These are phyloP conservation scores for Anthracocystis panici-leucophaei DNA, from an alignment of 1,284 basidiomycete species.

Conservation along the genomic window DNA sequence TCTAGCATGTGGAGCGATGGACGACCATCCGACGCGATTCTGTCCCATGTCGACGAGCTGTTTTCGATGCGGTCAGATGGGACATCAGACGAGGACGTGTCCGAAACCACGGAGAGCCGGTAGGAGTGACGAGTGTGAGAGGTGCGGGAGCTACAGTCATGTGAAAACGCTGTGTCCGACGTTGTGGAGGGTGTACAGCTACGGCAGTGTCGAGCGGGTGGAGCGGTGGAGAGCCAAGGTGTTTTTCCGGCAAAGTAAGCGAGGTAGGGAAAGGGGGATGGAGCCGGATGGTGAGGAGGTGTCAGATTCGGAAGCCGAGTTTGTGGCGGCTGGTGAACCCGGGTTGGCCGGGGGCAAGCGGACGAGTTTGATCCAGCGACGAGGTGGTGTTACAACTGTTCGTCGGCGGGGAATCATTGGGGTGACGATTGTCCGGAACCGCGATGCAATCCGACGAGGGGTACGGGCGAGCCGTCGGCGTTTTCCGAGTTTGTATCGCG, in stretches of 20 bases:
- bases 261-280: constrained; percentile 17
- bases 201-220: constrained; percentile 76
- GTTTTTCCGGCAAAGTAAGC: constrained; percentile 25
- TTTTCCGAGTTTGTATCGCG: constrained; percentile 79
- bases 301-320: constrained; percentile 35
- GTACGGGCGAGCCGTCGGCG: constrained; percentile 77
- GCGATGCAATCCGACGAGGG: constrained; percentile 73
- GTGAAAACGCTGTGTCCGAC: constrained; percentile 84
- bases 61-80: constrained; percentile 86
- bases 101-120: constrained; percentile 70
- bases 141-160: constrained; percentile 80
- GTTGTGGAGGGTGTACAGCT: constrained; percentile 87
- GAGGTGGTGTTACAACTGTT: constrained; percentile 91
- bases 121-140: constrained; percentile 75
- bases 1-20: constrained; percentile 84
- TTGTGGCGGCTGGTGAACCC: constrained; percentile 23
- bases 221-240: constrained; percentile 38
- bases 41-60: constrained; percentile 87
- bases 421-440: constrained; percentile 84
- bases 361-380: constrained; percentile 70
- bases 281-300: constrained; percentile 37
- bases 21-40: constrained; percentile 83
- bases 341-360: constrained; percentile 12
- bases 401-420: constrained; percentile 78
- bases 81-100: constrained; percentile 81